These are phyloP conservation scores for Capniomyces stellatus DNA, from an alignment of 371 early-diverging fungal species.

Conservation along the genomic window DNA sequence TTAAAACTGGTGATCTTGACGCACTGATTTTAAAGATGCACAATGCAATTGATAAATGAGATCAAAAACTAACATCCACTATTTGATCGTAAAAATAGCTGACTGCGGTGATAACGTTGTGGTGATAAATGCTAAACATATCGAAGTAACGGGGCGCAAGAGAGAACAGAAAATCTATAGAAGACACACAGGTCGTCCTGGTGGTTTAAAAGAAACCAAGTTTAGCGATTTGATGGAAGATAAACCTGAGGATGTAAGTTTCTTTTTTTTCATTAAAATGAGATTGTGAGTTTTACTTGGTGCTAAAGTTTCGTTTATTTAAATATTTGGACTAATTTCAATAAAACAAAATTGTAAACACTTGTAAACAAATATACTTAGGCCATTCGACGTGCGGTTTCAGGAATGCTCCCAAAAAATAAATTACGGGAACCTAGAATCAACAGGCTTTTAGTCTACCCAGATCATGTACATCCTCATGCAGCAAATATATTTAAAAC, in stretches of 20 bases:
- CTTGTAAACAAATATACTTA: no score
- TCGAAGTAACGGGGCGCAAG: conserved; percentile 74
- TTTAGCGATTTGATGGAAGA: conserved; percentile 54
- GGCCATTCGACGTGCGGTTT: conserved; percentile 78
- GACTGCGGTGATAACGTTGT: conserved; percentile 97
- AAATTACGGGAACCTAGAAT: conserved; percentile 62
- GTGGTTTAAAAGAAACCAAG: conserved; percentile 71
- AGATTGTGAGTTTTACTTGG: background rate
- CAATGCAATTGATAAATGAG: no score
- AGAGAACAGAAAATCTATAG: conserved; percentile 73
- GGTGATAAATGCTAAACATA: conserved; percentile 79
- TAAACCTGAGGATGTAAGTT: conserved; percentile 53
- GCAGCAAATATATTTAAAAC: conserved; percentile 66
- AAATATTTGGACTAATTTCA: background rate
- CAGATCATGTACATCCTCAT: conserved; percentile 82
- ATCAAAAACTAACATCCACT: no score
- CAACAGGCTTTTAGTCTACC: conserved; percentile 67
- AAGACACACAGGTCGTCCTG: conserved; percentile 78
- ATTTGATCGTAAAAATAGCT: conserved; percentile 35
- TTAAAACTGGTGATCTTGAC: no score
- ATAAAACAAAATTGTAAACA: no score
- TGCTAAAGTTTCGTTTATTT: background rate
- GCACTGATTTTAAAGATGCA: no score
- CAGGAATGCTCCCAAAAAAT: conserved; percentile 94
- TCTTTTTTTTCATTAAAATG: background rate